Evolutionary conservation across 2,329 filamentous ascomycete genomes (phyloP).

Genomic region (Myotisia sp.): DNA sequence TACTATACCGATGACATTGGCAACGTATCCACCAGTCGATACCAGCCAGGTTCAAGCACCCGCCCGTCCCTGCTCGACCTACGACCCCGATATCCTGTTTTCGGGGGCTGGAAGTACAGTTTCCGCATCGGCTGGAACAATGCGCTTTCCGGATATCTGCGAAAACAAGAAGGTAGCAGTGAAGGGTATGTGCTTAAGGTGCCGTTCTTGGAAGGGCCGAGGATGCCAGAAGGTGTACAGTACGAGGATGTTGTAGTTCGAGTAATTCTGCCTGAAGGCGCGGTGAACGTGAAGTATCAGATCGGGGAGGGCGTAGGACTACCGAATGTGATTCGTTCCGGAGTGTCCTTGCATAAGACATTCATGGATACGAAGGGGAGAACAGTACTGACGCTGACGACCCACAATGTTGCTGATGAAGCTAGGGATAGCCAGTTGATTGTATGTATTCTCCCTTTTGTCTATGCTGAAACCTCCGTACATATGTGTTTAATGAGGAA

Average conservation of each 20-base stretch:
- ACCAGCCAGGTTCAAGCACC: constrained; percentile 44
- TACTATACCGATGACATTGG: constrained; percentile 96
- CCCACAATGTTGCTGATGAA: constrained; percentile 80
- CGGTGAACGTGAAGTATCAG: constrained; percentile 47
- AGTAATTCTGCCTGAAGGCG: constrained; percentile 80
- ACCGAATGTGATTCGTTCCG: constrained; percentile 35
- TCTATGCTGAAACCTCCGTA: neutral
- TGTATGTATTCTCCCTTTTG: constrained; percentile 26
- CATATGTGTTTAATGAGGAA: neutral
- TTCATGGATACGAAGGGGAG: constrained; percentile 90
- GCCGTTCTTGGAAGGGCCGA: constrained; percentile 86
- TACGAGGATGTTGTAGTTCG: constrained; percentile 70
- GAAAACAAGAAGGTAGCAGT: constrained; percentile 43
- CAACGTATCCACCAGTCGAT: constrained; percentile 87
- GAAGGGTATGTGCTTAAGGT: constrained; percentile 76
- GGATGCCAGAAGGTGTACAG: constrained; percentile 67
- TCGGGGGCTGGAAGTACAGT: constrained; percentile 95
- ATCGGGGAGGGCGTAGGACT: constrained; percentile 71
- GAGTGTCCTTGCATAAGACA: constrained; percentile 58
- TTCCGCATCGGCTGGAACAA: constrained; percentile 96
- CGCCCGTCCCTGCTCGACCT: constrained; percentile 76
- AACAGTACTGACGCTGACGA: constrained; percentile 64
- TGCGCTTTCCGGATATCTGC: constrained; percentile 61
- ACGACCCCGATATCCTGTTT: constrained; percentile 89
- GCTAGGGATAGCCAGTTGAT: constrained; percentile 69